Evolutionary conservation across 202 grass and related monocot species (phyloP).

Genomic region (Brachypodium distachyon): DNA sequence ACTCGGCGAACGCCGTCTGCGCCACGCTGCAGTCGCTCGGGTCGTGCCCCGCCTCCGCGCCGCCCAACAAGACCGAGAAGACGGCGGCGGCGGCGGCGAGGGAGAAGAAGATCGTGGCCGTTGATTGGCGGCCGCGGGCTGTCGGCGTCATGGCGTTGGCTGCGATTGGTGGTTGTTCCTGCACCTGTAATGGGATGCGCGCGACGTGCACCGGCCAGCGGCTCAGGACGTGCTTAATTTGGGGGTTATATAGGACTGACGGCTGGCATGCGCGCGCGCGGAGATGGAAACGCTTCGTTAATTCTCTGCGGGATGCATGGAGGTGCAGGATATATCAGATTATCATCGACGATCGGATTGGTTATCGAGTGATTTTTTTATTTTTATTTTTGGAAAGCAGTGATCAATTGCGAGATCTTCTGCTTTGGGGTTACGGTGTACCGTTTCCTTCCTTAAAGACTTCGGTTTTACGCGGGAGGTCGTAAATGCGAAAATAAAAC

Average conservation of each 20-base stretch:
- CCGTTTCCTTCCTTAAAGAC: too few relatives aligned
- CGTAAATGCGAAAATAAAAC: too few relatives aligned
- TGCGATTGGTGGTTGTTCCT: not conserved
- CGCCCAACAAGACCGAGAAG: not conserved
- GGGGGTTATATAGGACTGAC: too few relatives aligned
- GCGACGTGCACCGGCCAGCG: too few relatives aligned
- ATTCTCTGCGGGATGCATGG: not conserved
- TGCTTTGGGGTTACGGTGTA: too few relatives aligned
- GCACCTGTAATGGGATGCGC: not conserved
- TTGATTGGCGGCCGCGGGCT: not conserved
- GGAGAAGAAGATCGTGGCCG: not conserved
- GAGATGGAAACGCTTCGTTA: not conserved
- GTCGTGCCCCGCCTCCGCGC: not conserved
- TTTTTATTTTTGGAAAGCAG: not conserved
- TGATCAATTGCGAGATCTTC: not conserved
- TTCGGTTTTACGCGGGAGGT: too few relatives aligned
- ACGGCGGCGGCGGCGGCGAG: not conserved
- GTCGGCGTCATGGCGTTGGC: not conserved
- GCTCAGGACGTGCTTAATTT: too few relatives aligned
- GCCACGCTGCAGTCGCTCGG: not conserved
- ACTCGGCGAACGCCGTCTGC: slow-evolving; percentile 29
- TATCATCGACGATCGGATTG: too few relatives aligned
- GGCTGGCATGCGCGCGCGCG: not conserved
- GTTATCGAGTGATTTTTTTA: not conserved
- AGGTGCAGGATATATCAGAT: not conserved